Evolutionary conservation across 345 rosid genomes (phyloP).

Genomic region (Arabidopsis arenosa): DNA sequence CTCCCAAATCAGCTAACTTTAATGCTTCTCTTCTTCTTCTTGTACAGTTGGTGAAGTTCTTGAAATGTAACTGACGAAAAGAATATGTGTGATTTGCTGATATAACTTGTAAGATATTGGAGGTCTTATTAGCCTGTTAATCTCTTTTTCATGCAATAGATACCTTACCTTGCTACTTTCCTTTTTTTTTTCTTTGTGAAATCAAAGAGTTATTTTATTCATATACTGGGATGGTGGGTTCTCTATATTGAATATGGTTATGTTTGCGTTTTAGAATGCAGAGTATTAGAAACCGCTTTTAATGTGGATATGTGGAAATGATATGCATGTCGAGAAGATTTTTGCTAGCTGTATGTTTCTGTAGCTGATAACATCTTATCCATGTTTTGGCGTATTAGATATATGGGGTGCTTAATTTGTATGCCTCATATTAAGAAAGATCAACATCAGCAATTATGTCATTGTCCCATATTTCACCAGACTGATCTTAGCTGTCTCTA

Average conservation of each 20-base stretch:
- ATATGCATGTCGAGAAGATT: not conserved
- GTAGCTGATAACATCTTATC: not conserved
- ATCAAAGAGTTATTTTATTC: too few species aligned
- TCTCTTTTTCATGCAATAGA: not conserved
- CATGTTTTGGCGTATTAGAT: not conserved
- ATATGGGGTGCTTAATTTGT: not conserved
- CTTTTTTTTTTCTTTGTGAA: not conserved
- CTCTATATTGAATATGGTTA: not conserved
- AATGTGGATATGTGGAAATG: not conserved
- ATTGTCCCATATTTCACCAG: not conserved
- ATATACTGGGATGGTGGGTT: too few species aligned
- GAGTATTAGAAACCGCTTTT: not conserved
- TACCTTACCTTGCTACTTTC: not conserved
- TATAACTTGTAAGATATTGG: too few species aligned
- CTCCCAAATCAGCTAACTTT: not conserved
- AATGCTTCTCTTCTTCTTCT: constrained; percentile 5
- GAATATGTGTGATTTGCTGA: not conserved
- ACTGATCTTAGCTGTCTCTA: constrained; percentile 25
- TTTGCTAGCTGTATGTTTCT: not conserved
- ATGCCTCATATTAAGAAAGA: constrained; percentile 15
- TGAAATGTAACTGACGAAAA: constrained; percentile 19
- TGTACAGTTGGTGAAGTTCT: constrained; percentile 4
- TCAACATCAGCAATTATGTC: not conserved
- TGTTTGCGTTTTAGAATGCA: not conserved
- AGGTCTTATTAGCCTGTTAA: not conserved